These are phyloP conservation scores for Orbilia blumenaviensis DNA, from an alignment of 2,329 filamentous ascomycete species.

Conservation along the genomic window DNA sequence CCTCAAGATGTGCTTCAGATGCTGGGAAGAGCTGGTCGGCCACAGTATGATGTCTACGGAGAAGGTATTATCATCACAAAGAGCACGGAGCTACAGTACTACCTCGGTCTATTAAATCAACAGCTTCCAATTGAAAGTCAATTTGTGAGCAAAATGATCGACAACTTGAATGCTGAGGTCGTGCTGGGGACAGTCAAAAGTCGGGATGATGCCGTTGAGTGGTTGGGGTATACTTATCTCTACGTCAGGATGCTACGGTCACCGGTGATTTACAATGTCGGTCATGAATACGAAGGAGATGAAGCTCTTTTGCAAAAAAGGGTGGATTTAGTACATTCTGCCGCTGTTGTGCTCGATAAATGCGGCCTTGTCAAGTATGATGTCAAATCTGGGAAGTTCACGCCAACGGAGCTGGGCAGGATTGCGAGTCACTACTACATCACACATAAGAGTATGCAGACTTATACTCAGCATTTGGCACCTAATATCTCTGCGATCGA, in stretches of 20 bases:
- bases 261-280: constrained; percentile 92
- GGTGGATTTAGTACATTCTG: constrained; percentile 96
- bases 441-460: constrained; percentile 93
- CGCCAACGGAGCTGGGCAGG: constrained; percentile 90
- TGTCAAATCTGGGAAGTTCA: constrained; percentile 86
- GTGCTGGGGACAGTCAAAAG: constrained; percentile 92
- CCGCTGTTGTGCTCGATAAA: constrained; percentile 84
- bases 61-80: constrained; percentile 99
- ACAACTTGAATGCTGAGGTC: constrained; percentile 95
- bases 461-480: constrained; percentile 94
- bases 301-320: constrained; percentile 92
- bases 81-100: constrained; percentile 94
- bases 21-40: constrained; percentile 94
- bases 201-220: constrained; percentile 96
- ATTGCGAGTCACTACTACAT: constrained; percentile 99
- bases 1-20: constrained; percentile 98
- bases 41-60: constrained; percentile 96
- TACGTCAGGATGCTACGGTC: constrained; percentile 98
- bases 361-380: constrained; percentile 94
- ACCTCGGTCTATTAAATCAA: constrained; percentile 94
- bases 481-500: constrained; percentile 93
- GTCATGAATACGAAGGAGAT: constrained; percentile 93
- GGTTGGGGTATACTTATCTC: constrained; percentile 97
- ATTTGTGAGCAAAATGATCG: constrained; percentile 87
- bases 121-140: constrained; percentile 98